Evolutionary conservation across 2,329 filamentous ascomycete species (phyloP), one percentile per base, ranked within the genome.

Genomic region (Immersiporthe knoxdaviesiana): DNA sequence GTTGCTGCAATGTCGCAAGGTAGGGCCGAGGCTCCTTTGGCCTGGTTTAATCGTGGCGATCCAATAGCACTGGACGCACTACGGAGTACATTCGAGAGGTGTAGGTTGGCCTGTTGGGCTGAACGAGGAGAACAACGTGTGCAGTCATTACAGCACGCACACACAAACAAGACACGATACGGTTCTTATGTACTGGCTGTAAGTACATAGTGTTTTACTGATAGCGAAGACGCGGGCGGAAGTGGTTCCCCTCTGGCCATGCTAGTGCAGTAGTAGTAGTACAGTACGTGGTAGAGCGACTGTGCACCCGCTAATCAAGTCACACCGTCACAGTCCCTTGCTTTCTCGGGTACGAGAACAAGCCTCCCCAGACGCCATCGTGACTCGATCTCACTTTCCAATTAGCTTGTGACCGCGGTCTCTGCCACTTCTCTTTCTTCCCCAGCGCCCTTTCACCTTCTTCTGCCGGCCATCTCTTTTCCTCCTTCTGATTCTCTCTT

Each of bases 331-430:
- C 44, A 2, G 4, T n/a, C 11, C 18, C 44, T n/a, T n/a, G 52
- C 65, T 70, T 68, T 65, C 39, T 18, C 44, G 37, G 54, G 64
- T 59, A 32, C 30, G 52, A 39, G 64, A n/a, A 47, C 52, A 63
- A 41, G 47, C 59, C 35, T 63, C 63, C 63, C 44, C 63, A 69
- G 68, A 67, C 64, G 59, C 58, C 66, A 70, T 70, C 68, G 68
- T 68, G 68, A 70, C 68, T 68, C 56, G 56, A 70, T 30, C 59
- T 67, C 27, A 24, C 63, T 63, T 67, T 47, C 44, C 32, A 35
- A 58, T 39, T 16, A 54, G 65, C 58, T 65, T 62, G 62, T 68
- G 66, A 68, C 68, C 66, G 44, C 39, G 59, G 37, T 24, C 59
- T 44, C n/a, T n/a, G n/a, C n/a, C n/a, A 37, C 21, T 18, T 47